Evolutionary conservation across 768 basidiomycete genomes (phyloP).

Genomic region (Mycena belliarum): DNA sequence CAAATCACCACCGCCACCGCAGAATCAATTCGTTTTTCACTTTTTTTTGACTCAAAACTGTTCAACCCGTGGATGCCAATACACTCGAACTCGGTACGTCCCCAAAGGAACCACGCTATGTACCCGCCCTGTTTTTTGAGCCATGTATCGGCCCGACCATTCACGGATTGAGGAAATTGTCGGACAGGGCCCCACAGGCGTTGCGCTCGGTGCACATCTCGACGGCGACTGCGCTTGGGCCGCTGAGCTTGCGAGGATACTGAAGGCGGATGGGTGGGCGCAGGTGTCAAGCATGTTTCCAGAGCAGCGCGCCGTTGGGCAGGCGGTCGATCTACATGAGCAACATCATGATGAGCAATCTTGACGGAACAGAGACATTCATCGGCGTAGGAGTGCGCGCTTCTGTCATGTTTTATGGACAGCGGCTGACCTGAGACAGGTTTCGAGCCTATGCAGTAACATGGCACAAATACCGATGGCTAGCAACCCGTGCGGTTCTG

Average conservation of each 20-base stretch:
- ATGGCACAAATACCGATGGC: conserved; percentile 35
- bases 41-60: too few relatives aligned
- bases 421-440: background rate
- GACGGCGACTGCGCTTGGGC: conserved; percentile 42
- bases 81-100: too few relatives aligned
- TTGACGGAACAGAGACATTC: conserved; percentile 48
- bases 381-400: conserved; percentile 45
- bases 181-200: too few relatives aligned
- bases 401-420: background rate
- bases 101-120: too few relatives aligned
- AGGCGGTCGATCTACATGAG: conserved; percentile 57
- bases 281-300: conserved; percentile 36
- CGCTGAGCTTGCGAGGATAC: conserved; percentile 33
- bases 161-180: too few relatives aligned
- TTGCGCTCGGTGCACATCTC: conserved; percentile 46
- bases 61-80: too few relatives aligned
- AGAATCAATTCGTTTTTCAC: too few relatives aligned
- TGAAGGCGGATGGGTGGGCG: conserved; percentile 39
- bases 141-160: too few relatives aligned
- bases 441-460: conserved; percentile 37
- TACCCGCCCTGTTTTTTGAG: too few relatives aligned
- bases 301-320: conserved; percentile 45
- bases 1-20: too few relatives aligned
- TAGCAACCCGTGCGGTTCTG: conserved; percentile 20
- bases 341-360: too few relatives aligned